Evolutionary conservation across 2,329 filamentous ascomycete species (phyloP).

Genomic region (Aspergillus fumigatiaffinis): DNA sequence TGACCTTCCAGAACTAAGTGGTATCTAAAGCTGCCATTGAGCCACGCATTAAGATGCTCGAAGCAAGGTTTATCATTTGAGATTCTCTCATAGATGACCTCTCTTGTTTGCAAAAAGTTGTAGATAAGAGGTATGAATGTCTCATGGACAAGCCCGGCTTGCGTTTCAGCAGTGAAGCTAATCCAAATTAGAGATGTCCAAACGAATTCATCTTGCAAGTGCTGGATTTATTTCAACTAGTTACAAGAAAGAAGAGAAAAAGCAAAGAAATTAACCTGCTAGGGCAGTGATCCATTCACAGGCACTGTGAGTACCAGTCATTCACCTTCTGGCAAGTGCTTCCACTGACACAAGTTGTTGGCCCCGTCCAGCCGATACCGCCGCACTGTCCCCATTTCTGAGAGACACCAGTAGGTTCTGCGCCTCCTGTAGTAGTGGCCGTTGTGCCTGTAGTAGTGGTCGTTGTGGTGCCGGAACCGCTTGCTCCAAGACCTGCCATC

Average conservation of each 20-base stretch:
- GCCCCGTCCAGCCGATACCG: slow-evolving; percentile 25
- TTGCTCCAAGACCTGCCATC: slow-evolving; percentile 22
- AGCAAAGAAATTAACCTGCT: neutral
- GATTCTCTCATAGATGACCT: neutral
- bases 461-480: slow-evolving; percentile 3
- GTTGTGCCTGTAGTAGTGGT: slow-evolving; percentile 10
- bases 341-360: slow-evolving; percentile 22
- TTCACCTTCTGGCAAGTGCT: slow-evolving; percentile 24
- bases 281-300: slow-evolving; percentile 10
- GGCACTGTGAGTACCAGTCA: slow-evolving; percentile 30
- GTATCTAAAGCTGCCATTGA: too few relatives aligned
- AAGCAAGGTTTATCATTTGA: neutral
- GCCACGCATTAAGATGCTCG: too few relatives aligned
- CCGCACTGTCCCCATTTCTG: slow-evolving; percentile 27
- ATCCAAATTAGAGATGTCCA: neutral
- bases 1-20: too few relatives aligned
- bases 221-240: neutral
- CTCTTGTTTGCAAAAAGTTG: neutral
- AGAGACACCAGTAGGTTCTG: slow-evolving; percentile 10
- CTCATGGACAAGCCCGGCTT: neutral
- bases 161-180: too few relatives aligned
- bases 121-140: neutral
- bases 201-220: neutral
- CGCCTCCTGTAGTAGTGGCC: neutral
- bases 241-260: neutral